Base-by-base conservation (phyloP, 2,329 filamentous ascomycete genomes). In the Venturia pyrina region DNA sequence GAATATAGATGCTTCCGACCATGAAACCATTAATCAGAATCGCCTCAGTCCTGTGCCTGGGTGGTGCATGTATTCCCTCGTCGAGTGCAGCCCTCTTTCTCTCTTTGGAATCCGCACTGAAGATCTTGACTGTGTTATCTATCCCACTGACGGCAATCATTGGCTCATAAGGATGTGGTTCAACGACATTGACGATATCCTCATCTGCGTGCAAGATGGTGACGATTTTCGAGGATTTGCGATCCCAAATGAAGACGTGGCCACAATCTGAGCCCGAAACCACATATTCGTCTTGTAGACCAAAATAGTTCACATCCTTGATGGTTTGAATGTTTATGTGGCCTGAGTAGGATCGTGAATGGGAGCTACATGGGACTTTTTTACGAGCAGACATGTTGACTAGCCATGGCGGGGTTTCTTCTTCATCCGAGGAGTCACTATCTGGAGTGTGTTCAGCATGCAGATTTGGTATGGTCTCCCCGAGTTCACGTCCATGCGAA, bases 221-320 rank as follows among this genome's bases (percentile, higher is more conserved):
- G 62, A 88, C 78, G 62, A 89, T 75, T 66, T 85, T 77, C 21
- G 79, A 77, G 5, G 84, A 86, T 70, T 86, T 85, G 65, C 82
- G 81, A 69, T 89, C 85, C 87, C 86, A 89, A 64, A 89, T 87
- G 73, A 89, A 89, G 32, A 89, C 72, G 71, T 89, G 83, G 0
- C 87, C 87, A 63, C 83, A 85, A 70, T 89, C 87, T 67, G 83
- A 86, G 6, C 87, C 87, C 66, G 83, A 86, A 13, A 89, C 85
- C 13, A 89, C 85, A 68, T 88, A 89, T 71, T 89, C 86, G 70
- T 89, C 87, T 67, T 87, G 77, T 46, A 87, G 75, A 0, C 87
- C 87, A 68, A 86, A 88, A 75, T 83, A 89, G 68, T 88, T 88
- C 67, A 88, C 85, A 70, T 89, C 87, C 70, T 89, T 89, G 69